Evolutionary conservation across 768 basidiomycete species (phyloP), one percentile per base, ranked within the genome.

Genomic region (Suillus lakei): DNA sequence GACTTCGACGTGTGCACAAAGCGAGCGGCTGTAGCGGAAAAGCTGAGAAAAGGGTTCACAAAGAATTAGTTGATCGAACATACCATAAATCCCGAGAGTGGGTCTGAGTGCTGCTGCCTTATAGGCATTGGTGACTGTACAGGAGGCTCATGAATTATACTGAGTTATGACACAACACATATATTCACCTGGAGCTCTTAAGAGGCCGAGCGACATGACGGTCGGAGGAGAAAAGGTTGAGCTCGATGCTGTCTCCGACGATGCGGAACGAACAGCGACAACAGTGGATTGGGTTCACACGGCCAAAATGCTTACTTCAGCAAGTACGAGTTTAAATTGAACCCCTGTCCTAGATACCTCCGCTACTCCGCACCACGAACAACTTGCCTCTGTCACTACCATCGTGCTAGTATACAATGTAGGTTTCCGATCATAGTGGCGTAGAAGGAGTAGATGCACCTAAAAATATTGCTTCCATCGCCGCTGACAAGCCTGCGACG

Each of bases 1-100:
- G 84, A 75, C 60, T 74, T 79, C 10, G 89, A 86, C 12, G 84
- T 77, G 71, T 91, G 88, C 26, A 93, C 71, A 48, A 82, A 82
- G 70, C 89, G 89, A 72, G 73, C 77, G 63, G 81, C 87, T 87
- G 66, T 1, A 60, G 18, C n/a, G 54, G 43, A 68, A 59, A 36
- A 55, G 43, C 36, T 51, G 38, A 41, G 34, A 62, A 54, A 73
- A 64, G 68, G 66, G 69, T n/a, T 59, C 62, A 63, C 53, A 59
- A 68, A 64, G 43, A 23, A 56, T 61, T 23, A 38, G 34, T 34
- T 56, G 56, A 64, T 48, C 34, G 26, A 64, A 69, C 77, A 64
- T 64, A 85, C 86, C 81, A 69, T 75, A 77, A 30, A 83, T 71
- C 68, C 81, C 81, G 56, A 82, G 73, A 69, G 79, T 77, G 62